Evolutionary conservation across 1,284 basidiomycete species (phyloP).

Genomic region (Ustilago trichophora): DNA sequence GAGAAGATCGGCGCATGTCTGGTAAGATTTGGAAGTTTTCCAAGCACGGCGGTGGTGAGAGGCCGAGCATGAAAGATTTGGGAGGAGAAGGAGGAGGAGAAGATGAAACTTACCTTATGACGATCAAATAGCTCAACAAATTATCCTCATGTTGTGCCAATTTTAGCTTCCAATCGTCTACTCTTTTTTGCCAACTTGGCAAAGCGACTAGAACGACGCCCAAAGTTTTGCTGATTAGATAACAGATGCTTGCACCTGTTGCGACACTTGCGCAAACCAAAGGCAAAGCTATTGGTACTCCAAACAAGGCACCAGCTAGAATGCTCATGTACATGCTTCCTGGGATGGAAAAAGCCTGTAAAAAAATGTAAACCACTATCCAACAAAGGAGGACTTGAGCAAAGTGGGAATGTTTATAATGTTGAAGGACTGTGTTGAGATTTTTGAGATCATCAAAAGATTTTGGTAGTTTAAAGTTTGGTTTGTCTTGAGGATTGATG

Average conservation of each 20-base stretch:
- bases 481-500: constrained; percentile 43
- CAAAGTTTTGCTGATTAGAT: constrained; percentile 86
- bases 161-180: constrained; percentile 82
- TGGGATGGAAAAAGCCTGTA: constrained; percentile 95
- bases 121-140: constrained; percentile 86
- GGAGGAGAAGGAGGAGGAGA: too few species aligned
- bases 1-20: too few species aligned
- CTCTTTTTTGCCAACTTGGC: constrained; percentile 79
- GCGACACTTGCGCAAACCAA: constrained; percentile 93
- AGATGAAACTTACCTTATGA: constrained; percentile 69
- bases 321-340: constrained; percentile 99
- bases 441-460: constrained; percentile 67
- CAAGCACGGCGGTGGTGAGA: too few species aligned
- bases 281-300: constrained; percentile 85
- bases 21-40: too few species aligned
- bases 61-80: too few species aligned
- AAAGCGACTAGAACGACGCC: constrained; percentile 69
- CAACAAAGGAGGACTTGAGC: constrained; percentile 66
- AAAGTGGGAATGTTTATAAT: constrained; percentile 67
- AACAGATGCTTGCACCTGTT: constrained; percentile 89
- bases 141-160: constrained; percentile 79
- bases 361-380: constrained; percentile 80
- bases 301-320: constrained; percentile 94
- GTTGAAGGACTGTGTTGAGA: constrained; percentile 65
- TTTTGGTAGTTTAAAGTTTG: constrained; percentile 64